These are phyloP conservation scores for Ceratocystis eucalypticola DNA, from an alignment of 2,329 filamentous ascomycete species.

Conservation along the genomic window DNA sequence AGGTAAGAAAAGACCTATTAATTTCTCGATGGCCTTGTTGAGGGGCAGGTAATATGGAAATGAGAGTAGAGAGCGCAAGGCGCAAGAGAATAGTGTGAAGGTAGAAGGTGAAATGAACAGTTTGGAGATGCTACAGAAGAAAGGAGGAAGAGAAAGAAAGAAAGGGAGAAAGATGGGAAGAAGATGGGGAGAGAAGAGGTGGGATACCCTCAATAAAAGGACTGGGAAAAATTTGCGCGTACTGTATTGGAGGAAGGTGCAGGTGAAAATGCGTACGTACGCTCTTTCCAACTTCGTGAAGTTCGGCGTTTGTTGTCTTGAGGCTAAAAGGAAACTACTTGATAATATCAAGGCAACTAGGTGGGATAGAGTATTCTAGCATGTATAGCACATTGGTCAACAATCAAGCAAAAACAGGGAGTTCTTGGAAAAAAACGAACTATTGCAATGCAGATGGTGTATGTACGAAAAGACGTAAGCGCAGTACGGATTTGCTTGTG, in stretches of 20 bases:
- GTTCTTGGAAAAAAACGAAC: not conserved
- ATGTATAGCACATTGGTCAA: not conserved
- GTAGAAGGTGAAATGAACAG: constrained; percentile 9
- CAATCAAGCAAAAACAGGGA: not conserved
- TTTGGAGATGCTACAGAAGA: constrained; percentile 1
- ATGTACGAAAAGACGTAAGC: not conserved
- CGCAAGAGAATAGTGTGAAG: constrained; percentile 6
- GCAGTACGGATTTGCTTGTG: not conserved
- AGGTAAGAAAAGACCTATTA: constrained; percentile 5
- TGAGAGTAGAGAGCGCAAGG: constrained; percentile 6
- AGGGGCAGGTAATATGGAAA: constrained; percentile 8
- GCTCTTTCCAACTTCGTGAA: constrained; percentile 1
- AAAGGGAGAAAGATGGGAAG: constrained; percentile 11
- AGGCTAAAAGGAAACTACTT: not conserved
- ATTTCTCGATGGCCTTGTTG: not conserved
- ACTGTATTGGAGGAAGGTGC: not conserved
- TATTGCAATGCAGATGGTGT: not conserved
- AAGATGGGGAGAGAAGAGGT: constrained; percentile 24
- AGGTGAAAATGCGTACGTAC: constrained; percentile 1
- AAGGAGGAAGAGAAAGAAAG: constrained; percentile 7
- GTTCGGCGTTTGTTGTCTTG: constrained; percentile 1
- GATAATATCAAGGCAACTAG: not conserved
- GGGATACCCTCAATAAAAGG: constrained; percentile 18
- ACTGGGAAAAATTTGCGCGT: constrained; percentile 2
- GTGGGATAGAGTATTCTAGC: not conserved